Evolutionary conservation across 164 flowering plant genomes (phyloP).

Genomic region (Paratinospora sagittata): DNA sequence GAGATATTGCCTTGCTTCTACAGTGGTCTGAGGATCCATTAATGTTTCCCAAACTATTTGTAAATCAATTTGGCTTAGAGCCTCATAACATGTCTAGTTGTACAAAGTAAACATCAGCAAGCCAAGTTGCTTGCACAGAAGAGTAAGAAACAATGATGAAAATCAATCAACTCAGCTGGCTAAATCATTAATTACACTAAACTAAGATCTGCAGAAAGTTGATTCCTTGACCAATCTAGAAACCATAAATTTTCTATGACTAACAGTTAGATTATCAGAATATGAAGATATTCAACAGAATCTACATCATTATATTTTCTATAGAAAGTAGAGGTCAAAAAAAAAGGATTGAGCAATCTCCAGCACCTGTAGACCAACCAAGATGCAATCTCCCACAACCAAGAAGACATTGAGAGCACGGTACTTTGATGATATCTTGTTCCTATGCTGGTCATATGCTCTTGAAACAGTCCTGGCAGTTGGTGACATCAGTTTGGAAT

Average conservation of each 20-base stretch:
- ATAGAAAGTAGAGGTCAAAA: neutral
- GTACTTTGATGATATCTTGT: slow-evolving; percentile 65
- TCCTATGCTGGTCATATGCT: slow-evolving; percentile 85
- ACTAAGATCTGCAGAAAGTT: too few relatives aligned
- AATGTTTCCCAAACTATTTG: neutral
- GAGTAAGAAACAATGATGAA: neutral
- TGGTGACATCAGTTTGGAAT: slow-evolving; percentile 64
- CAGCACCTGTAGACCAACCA: slow-evolving; percentile 90
- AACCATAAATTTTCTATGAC: neutral
- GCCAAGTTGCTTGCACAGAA: neutral
- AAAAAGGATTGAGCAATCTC: neutral
- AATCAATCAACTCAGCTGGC: too few relatives aligned
- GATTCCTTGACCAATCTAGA: neutral
- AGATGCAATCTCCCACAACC: slow-evolving; percentile 87
- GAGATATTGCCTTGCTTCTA: neutral
- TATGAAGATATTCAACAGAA: neutral
- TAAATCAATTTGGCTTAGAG: neutral
- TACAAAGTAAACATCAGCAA: neutral
- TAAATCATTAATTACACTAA: too few relatives aligned
- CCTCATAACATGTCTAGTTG: neutral
- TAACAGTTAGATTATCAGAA: neutral
- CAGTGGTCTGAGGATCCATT: neutral
- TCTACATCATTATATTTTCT: neutral
- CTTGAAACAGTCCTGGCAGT: slow-evolving; percentile 56
- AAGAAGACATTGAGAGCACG: slow-evolving; percentile 64